Evolutionary conservation across 1,284 basidiomycete species (phyloP), one percentile per base, ranked within the genome.

Genomic region (Moesziomyces parantarcticus): DNA sequence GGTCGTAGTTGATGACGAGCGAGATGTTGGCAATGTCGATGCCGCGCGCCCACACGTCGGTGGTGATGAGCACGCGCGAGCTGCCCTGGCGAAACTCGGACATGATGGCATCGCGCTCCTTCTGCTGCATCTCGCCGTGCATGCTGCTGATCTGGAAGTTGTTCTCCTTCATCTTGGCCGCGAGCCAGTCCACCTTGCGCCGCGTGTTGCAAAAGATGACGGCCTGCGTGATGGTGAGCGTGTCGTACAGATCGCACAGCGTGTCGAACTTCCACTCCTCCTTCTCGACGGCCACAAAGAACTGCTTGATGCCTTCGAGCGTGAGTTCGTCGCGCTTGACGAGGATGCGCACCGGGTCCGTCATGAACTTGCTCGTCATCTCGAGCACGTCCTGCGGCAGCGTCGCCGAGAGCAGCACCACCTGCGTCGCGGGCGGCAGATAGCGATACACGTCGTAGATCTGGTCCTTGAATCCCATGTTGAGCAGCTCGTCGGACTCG

Each of bases 331-430:
- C 97, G 90, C 96, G 94, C 88, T 99, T 98, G 85, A 99, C 97
- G 70, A 99, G 91, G 82, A 99, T 98, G 56, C 96, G 92, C 79
- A 99, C 93, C 22, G 94, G 94, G 84, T 99, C 96, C 50, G 94
- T 97, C 97, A 99, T 99, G 88, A 99, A 99, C 87, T 99, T 99
- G 53, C 93, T 97, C 22, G 97, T 99, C 93, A 99, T 97, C 87
- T 99, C 97, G 82, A 99, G 86, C 23, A 99, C 96, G 83, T 99
- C 97, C 83, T 97, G 93, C 0, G 96, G 96, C 48, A 99, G 87
- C 7, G 96, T 99, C 22, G 96, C 95, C 75, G 93, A 96, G 68
- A 99, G 89, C 34, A 98, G 89, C 34, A 98, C 95, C 48, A 99
- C 97, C 85, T 99, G 96, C 2, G 97, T 99, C 45, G 94, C 94